Conservation (phyloP, 495 filamentous ascomycete genomes). For the Penicillium angulare region DNA sequence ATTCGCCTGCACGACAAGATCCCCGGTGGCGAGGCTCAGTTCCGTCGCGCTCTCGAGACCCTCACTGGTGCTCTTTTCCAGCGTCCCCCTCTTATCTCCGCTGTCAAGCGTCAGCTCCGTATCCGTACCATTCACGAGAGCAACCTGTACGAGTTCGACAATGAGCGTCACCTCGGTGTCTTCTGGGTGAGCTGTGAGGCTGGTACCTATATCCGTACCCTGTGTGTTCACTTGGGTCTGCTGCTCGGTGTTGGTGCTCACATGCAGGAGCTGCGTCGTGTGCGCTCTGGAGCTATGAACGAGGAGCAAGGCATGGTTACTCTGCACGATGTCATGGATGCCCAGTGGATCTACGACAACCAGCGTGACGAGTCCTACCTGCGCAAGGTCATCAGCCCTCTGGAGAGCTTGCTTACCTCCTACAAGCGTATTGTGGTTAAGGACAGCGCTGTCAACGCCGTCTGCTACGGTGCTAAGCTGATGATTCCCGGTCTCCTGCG, state of each 20-base stretch:
- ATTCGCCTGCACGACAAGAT: slow-evolving; percentile 91
- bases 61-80: slow-evolving; percentile 97
- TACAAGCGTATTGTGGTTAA: slow-evolving; percentile 98
- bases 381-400: slow-evolving; percentile 80
- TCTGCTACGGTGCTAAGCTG: slow-evolving; percentile 97
- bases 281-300: slow-evolving; percentile 90
- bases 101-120: slow-evolving; percentile 96
- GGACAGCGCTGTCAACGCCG: slow-evolving; percentile 91
- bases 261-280: slow-evolving; percentile 97
- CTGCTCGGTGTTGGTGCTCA: slow-evolving; percentile 92
- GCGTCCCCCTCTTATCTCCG: slow-evolving; percentile 92
- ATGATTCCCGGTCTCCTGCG: slow-evolving; percentile 95
- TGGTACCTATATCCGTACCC: slow-evolving; percentile 95
- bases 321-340: slow-evolving; percentile 92
- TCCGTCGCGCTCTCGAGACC: slow-evolving; percentile 86
- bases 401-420: slow-evolving; percentile 84
- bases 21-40: slow-evolving; percentile 84
- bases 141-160: slow-evolving; percentile 95
- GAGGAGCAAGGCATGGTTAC: slow-evolving; percentile 87
- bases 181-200: slow-evolving; percentile 99
- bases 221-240: slow-evolving; percentile 94
- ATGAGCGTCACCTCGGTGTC: slow-evolving; percentile 93
- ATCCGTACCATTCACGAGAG: slow-evolving; percentile 95
- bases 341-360: slow-evolving; percentile 92
- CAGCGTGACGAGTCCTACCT: slow-evolving; percentile 84